Conservation (phyloP, 139 green algal genomes). For the Spirogloea muscicola region DNA sequence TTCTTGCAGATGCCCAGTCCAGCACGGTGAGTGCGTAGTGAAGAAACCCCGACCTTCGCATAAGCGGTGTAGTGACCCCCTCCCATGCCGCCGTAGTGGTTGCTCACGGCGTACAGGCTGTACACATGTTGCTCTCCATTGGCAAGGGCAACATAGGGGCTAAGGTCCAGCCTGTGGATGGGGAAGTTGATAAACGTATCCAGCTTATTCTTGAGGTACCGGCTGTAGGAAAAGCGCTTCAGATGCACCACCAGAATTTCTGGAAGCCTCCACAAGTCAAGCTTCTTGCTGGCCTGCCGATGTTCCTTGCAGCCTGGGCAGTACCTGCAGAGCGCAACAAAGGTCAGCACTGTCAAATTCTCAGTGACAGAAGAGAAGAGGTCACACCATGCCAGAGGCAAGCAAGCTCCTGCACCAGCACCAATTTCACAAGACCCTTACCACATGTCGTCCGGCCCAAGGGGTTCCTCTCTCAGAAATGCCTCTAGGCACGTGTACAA, state of each 20-base stretch:
- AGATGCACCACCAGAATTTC: conserved; percentile 93
- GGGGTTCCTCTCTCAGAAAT: conserved; percentile 35
- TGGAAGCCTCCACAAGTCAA: conserved; percentile 84
- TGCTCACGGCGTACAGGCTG: conserved; percentile 84
- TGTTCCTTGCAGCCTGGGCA: conserved; percentile 82
- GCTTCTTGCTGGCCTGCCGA: conserved; percentile 79
- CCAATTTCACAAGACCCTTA: too few relatives aligned
- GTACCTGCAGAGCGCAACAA: conserved; percentile 53
- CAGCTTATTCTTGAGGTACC: conserved; percentile 74
- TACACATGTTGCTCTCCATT: conserved; percentile 61
- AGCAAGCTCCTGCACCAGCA: too few relatives aligned
- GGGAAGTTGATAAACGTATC: conserved; percentile 75
- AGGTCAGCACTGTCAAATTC: background rate
- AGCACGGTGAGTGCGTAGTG: conserved; percentile 44
- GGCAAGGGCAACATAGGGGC: conserved; percentile 10
- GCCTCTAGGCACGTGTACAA: conserved; percentile 47
- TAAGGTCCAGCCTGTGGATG: conserved; percentile 73
- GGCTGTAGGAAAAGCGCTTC: conserved; percentile 86
- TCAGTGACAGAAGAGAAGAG: too few relatives aligned
- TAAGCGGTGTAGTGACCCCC: conserved; percentile 96
- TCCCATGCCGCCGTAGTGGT: conserved; percentile 87
- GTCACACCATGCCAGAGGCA: too few relatives aligned
- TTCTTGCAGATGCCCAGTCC: background rate
- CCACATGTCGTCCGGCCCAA: conserved; percentile 45
- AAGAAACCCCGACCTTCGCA: conserved; percentile 37